These are phyloP conservation scores for Persicaria maculosa DNA, from an alignment of 148 eudicot genomes.

Conservation along the genomic window DNA sequence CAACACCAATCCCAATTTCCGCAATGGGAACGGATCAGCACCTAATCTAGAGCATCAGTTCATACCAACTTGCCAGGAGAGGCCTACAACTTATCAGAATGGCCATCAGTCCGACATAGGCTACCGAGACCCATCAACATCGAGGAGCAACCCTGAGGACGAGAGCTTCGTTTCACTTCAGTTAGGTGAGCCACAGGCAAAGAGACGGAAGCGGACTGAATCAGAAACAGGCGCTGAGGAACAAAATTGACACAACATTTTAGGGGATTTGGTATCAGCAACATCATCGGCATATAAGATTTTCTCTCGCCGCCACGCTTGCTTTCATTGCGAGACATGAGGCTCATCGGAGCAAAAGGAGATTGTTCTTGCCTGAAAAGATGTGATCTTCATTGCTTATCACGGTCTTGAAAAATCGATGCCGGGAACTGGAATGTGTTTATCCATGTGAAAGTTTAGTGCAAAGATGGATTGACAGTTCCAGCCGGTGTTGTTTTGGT, in stretches of 20 bases:
- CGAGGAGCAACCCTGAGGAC: slow-evolving; percentile 27
- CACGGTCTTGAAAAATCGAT: not conserved
- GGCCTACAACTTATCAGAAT: slow-evolving; percentile 17
- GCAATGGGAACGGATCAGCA: slow-evolving; percentile 21
- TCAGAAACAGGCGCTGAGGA: slow-evolving; percentile 16
- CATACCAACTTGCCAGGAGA: slow-evolving; percentile 27
- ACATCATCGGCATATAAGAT: not conserved
- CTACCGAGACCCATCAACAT: slow-evolving; percentile 22
- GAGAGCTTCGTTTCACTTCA: slow-evolving; percentile 31
- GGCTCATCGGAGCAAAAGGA: not conserved
- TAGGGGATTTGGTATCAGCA: not conserved
- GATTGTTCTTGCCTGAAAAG: not conserved
- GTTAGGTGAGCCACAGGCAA: slow-evolving; percentile 45
- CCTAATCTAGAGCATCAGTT: slow-evolving; percentile 47
- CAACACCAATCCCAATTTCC: slow-evolving; percentile 19
- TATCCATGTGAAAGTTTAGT: not conserved
- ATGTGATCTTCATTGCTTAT: not conserved
- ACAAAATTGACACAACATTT: slow-evolving; percentile 10
- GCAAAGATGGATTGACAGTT: not conserved
- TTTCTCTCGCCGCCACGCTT: not conserved
- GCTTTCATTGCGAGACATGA: not conserved
- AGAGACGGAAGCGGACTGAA: slow-evolving; percentile 36
- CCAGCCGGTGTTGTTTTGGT: not conserved
- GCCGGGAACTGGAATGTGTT: not conserved
- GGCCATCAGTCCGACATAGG: slow-evolving; percentile 17